phyloP scores from a whole-genome alignment of 2,329 filamentous ascomycete genomes.

The Hysterium pulicare region DNA sequence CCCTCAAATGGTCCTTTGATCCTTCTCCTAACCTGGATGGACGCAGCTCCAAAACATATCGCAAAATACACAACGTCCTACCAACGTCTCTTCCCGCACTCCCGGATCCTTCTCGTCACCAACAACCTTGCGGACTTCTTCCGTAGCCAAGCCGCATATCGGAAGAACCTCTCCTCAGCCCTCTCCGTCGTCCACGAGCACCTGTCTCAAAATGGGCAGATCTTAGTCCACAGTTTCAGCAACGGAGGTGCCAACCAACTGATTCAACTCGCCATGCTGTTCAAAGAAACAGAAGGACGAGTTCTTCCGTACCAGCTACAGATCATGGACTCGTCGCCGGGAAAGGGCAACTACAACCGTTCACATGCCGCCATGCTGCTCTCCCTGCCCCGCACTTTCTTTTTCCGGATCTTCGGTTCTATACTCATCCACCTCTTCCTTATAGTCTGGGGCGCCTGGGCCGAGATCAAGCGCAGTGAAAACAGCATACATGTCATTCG shows the following conservation, averaged over 20 bases:
- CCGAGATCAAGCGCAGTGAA: constrained; percentile 16
- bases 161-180: constrained; percentile 20
- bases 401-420: constrained; percentile 26
- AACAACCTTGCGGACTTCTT: constrained; percentile 30
- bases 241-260: constrained; percentile 36
- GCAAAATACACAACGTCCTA: constrained; percentile 35
- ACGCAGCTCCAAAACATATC: constrained; percentile 33
- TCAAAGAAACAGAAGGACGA: constrained; percentile 16
- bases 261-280: constrained; percentile 30
- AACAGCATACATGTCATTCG: constrained; percentile 26
- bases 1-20: constrained; percentile 20
- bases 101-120: constrained; percentile 29
- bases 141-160: constrained; percentile 15
- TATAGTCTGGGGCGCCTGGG: constrained; percentile 16
- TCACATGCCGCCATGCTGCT: constrained; percentile 28
- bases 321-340: constrained; percentile 33
- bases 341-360: constrained; percentile 28
- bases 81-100: constrained; percentile 27
- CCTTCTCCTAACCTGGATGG: constrained; percentile 35
- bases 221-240: constrained; percentile 35
- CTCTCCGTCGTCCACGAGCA: constrained; percentile 16
- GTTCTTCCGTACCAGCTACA: constrained; percentile 27
- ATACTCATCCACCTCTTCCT: constrained; percentile 27
- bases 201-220: constrained; percentile 12
- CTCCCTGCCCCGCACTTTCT: constrained; percentile 20